Conservation (phyloP, 2,329 filamentous ascomycete species). For the Colletotrichum shisoi region DNA sequence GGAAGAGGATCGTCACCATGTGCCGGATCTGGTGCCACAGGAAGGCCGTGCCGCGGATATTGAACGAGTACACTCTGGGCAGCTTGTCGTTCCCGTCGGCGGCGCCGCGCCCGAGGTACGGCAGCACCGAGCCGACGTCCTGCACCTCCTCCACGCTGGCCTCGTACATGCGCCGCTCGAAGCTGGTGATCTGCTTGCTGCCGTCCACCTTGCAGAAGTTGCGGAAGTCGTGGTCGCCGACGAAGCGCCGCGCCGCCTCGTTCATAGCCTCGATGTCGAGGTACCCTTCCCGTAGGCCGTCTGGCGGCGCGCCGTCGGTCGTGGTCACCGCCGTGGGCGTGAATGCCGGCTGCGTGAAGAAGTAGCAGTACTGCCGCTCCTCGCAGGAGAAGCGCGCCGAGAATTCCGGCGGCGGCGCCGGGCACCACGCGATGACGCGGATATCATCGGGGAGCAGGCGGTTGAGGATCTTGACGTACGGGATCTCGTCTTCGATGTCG, state of each 20-base stretch:
- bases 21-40: conserved; percentile 98
- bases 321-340: conserved; percentile 66
- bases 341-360: conserved; percentile 95
- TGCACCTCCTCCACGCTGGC: conserved; percentile 78
- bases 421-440: conserved; percentile 91
- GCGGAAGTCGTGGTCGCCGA: conserved; percentile 90
- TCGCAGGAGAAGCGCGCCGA: conserved; percentile 92
- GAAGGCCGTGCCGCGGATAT: conserved; percentile 89
- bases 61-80: conserved; percentile 84
- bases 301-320: conserved; percentile 45
- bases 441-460: conserved; percentile 88
- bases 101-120: conserved; percentile 57
- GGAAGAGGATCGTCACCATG: conserved; percentile 91
- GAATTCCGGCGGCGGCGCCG: conserved; percentile 78
- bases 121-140: conserved; percentile 61
- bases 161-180: conserved; percentile 78
- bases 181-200: conserved; percentile 87
- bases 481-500: conserved; percentile 79
- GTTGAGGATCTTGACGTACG: conserved; percentile 85
- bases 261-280: conserved; percentile 89
- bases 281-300: conserved; percentile 70
- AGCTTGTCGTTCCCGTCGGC: conserved; percentile 40
- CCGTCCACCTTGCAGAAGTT: conserved; percentile 97
- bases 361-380: conserved; percentile 92
- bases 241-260: conserved; percentile 77